Evolutionary conservation across 768 basidiomycete genomes (phyloP).

Genomic region (Megacollybia marginata): DNA sequence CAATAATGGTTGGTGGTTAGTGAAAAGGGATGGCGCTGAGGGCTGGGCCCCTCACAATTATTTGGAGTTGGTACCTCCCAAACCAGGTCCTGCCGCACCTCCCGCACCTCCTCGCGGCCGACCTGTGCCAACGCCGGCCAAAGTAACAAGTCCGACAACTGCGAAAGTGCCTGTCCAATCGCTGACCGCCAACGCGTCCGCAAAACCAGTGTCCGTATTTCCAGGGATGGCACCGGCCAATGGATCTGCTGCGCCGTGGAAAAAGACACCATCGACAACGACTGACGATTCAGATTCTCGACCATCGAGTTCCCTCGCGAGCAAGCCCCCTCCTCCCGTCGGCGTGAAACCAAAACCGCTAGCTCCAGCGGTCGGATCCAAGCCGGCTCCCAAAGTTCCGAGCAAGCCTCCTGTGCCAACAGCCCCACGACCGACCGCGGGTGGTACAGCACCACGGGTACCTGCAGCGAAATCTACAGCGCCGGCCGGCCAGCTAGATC

Average conservation of each 20-base stretch:
- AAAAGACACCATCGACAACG: constrained; percentile 38
- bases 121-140: constrained; percentile 29
- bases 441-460: constrained; percentile 27
- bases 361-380: constrained; percentile 49
- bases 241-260: constrained; percentile 70
- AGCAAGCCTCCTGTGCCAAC: constrained; percentile 33
- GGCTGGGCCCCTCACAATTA: constrained; percentile 97
- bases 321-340: constrained; percentile 52
- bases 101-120: constrained; percentile 62
- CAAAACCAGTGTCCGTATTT: constrained; percentile 78
- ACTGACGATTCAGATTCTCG: constrained; percentile 39
- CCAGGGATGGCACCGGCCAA: constrained; percentile 66
- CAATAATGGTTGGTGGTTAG: constrained; percentile 97
- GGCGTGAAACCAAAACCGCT: constrained; percentile 58
- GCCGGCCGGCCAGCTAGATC: constrained; percentile 61
- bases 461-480: constrained; percentile 36
- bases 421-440: constrained; percentile 28
- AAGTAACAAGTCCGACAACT: constrained; percentile 25
- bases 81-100: constrained; percentile 53
- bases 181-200: constrained; percentile 48
- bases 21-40: constrained; percentile 73
- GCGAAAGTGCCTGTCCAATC: constrained; percentile 31
- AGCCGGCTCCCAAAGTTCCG: constrained; percentile 44
- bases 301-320: constrained; percentile 41
- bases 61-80: constrained; percentile 71